phyloP scores from a whole-genome alignment of 1,284 basidiomycete species.

The Ceratorhiza oryzae-sativae region DNA sequence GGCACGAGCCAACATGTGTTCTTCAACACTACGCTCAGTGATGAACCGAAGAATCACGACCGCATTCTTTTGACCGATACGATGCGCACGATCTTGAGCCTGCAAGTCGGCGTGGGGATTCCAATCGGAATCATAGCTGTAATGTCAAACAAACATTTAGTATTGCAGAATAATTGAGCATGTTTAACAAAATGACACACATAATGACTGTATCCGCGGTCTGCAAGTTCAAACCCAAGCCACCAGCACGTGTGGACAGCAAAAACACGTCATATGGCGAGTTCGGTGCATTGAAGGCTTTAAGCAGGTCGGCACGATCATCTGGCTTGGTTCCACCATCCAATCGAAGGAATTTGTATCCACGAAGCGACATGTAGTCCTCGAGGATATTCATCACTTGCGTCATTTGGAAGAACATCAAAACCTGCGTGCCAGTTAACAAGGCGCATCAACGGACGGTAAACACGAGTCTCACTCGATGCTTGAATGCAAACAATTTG shows the following conservation, averaged over 20 bases:
- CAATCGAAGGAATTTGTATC: constrained; percentile 90
- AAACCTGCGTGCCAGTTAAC: constrained; percentile 62
- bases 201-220: constrained; percentile 99
- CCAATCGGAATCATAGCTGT: constrained; percentile 86
- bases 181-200: constrained; percentile 59
- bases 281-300: constrained; percentile 88
- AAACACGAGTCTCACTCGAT: constrained; percentile 68
- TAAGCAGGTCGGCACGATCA: constrained; percentile 90
- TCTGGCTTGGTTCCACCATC: constrained; percentile 99
- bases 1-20: constrained; percentile 94
- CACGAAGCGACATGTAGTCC: constrained; percentile 92
- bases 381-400: constrained; percentile 99
- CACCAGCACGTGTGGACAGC: constrained; percentile 95
- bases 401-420: constrained; percentile 99
- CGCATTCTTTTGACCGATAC: constrained; percentile 99
- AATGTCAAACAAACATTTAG: constrained; percentile 1
- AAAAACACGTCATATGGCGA: constrained; percentile 96
- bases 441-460: neutral
- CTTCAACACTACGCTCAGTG: constrained; percentile 97
- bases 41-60: constrained; percentile 97
- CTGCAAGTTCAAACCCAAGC: constrained; percentile 96
- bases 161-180: neutral
- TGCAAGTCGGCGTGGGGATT: constrained; percentile 98
- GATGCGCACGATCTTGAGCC: constrained; percentile 99
- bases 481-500: constrained; percentile 91